Evolutionary conservation across 1,284 basidiomycete genomes (phyloP), one percentile per base, ranked within the genome.

Genomic region (Heterobasidion annosum): DNA sequence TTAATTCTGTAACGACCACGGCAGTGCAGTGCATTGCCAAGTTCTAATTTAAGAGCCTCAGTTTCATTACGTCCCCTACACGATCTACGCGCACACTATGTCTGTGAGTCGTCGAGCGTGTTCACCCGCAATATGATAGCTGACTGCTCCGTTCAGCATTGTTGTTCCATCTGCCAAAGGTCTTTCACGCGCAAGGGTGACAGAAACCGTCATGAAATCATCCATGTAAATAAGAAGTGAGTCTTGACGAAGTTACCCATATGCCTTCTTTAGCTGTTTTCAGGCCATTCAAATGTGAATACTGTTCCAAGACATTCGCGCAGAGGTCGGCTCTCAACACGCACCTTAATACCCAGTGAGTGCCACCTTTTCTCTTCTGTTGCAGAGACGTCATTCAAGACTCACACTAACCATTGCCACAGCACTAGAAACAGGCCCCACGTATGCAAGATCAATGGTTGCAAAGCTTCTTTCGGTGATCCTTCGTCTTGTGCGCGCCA

Each of bases 401-500:
- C 56, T 57, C n/a, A 48, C 45, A 16, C 52, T 45, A 3, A 25
- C 25, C 5, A 25, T 25, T 25, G 25, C 25, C 3, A 25, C 48
- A 86, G 84, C 58, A 77, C 79, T 12, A 69, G 68, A 25, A 64
- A 54, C 3, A 83, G 78, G 63, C 84, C 83, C 4, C 74, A 71
- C 61, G 48, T 47, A 8, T 88, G 85, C 34, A 53, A 48, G n/a
- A 33, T 60, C 9, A 16, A n/a, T 3, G 65, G 62, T 16, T 86
- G 83, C 61, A 57, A 49, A 7, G 68, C 73, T 34, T 64, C 67
- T 12, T 86, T 86, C 56, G 76, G 77, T 12, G 83, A 86, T 60
- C 83, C 81, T 7, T 85, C 85, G 0, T 85, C 84, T 43, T 68
- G 79, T 56, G 68, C 75, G 33, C 78, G 83, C 5, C 85, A 86